These are phyloP conservation scores for Cyberlindnera mycetangii DNA, from an alignment of 805 yeast genomes.

Conservation along the genomic window DNA sequence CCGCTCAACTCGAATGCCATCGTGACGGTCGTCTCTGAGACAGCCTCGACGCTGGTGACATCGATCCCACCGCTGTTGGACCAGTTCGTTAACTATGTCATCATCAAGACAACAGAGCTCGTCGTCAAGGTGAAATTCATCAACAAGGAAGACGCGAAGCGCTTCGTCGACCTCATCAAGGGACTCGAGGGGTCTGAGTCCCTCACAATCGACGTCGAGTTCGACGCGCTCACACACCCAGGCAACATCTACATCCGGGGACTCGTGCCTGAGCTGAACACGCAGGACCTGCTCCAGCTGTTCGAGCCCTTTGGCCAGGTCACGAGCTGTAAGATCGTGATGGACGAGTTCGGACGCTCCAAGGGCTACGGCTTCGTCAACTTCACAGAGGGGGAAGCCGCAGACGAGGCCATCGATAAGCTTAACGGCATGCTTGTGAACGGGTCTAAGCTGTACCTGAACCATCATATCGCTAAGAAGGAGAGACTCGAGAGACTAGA, in stretches of 20 bases:
- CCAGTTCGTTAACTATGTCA: conserved; percentile 9
- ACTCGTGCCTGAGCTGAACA: conserved; percentile 36
- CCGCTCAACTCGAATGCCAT: conserved; percentile 27
- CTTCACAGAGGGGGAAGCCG: conserved; percentile 48
- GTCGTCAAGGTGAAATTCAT: conserved; percentile 19
- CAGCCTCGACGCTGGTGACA: not conserved
- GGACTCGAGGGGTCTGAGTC: not conserved
- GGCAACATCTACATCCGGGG: conserved; percentile 56
- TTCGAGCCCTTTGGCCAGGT: conserved; percentile 40
- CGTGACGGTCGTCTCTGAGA: conserved; percentile 13
- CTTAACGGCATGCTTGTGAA: conserved; percentile 45
- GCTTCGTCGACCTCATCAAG: not conserved
- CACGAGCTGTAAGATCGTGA: conserved; percentile 43
- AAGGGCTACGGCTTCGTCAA: conserved; percentile 67
- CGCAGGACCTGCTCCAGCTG: conserved; percentile 35
- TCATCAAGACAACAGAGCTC: conserved; percentile 5
- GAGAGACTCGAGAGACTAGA: conserved; percentile 50
- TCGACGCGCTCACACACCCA: conserved; percentile 44
- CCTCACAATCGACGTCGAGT: conserved; percentile 20
- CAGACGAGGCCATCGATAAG: conserved; percentile 56
- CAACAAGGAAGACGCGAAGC: conserved; percentile 20
- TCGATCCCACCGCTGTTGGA: conserved; percentile 4
- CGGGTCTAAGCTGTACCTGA: conserved; percentile 39
- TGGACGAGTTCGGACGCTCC: conserved; percentile 43
- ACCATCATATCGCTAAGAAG: conserved; percentile 59